Evolutionary conservation across 371 early-diverging fungal species (phyloP).

Genomic region (Globomyces sp.): DNA sequence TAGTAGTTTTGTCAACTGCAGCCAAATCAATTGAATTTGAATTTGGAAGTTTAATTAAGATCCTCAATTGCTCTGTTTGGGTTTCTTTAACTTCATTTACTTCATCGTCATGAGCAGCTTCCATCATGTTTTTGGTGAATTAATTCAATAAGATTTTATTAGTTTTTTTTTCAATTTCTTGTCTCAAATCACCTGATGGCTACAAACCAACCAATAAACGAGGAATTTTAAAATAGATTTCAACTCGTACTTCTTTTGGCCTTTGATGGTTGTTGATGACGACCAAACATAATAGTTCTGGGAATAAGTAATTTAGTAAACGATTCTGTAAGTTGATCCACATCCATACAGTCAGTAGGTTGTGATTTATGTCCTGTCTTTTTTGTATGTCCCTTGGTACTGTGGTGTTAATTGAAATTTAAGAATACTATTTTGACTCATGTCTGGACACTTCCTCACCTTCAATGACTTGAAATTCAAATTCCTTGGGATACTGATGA

Average conservation of each 20-base stretch:
- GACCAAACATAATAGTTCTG: background rate
- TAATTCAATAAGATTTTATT: background rate
- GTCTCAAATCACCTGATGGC: no score
- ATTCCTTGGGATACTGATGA: conserved; percentile 63
- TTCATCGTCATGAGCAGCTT: background rate
- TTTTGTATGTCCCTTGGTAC: no score
- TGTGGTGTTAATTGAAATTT: no score
- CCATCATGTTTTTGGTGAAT: background rate
- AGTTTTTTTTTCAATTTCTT: conserved; percentile 5
- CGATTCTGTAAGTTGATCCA: background rate
- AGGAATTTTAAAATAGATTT: background rate
- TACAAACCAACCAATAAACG: background rate
- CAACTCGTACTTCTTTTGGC: background rate
- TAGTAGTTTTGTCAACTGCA: conserved; percentile 37
- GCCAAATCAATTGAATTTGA: background rate
- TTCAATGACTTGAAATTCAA: conserved; percentile 63
- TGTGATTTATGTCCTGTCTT: background rate
- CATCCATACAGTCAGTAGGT: background rate
- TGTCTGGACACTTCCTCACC: conserved; percentile 11
- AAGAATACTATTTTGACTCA: background rate
- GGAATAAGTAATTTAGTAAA: conserved; percentile 4
- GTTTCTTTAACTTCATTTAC: conserved; percentile 4
- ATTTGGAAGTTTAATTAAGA: conserved; percentile 1
- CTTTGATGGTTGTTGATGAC: background rate
- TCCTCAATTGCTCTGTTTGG: background rate